Conservation (phyloP, 164 flowering plant genomes). For the Macadamia integrifolia region DNA sequence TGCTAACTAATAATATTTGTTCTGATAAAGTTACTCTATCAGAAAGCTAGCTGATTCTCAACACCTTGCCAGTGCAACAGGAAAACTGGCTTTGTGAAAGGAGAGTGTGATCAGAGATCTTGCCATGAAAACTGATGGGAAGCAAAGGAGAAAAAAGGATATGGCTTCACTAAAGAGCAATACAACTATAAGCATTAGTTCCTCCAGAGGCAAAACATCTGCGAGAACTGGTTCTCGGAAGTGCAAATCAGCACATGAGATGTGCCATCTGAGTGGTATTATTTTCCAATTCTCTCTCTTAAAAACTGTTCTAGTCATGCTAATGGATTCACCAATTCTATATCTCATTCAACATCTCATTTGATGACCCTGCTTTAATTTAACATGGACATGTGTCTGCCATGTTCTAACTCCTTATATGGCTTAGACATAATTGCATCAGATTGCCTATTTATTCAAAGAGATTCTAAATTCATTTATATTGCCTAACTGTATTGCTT, state of each 20-base stretch:
- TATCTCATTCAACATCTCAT: too few relatives aligned
- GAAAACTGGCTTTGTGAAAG: not conserved
- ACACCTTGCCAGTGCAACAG: too few relatives aligned
- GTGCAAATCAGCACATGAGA: constrained; percentile 11
- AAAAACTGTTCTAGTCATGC: not conserved
- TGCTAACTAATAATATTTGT: too few relatives aligned
- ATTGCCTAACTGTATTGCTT: constrained; percentile 2
- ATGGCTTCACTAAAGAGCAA: constrained; percentile 13
- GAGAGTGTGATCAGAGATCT: not conserved
- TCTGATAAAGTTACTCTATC: too few relatives aligned
- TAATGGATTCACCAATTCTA: too few relatives aligned
- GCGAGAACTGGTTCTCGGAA: constrained; percentile 9
- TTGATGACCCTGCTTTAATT: too few relatives aligned
- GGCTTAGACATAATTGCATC: not conserved
- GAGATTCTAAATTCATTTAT: not conserved
- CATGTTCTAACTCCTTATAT: too few relatives aligned
- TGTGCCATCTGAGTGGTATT: not conserved
- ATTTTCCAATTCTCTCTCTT: not conserved
- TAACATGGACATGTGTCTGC: too few relatives aligned
- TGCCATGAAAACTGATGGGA: constrained; percentile 24
- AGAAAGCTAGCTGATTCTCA: too few relatives aligned
- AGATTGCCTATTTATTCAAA: not conserved
- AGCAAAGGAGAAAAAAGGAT: constrained; percentile 5
- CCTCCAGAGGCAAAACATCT: constrained; percentile 10
- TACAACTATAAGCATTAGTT: not conserved